Percentiles rank a stretch among this genome's conserved stretches.
Conservation (phyloP, 2,329 filamentous ascomycete genomes). For the Penicillium sp. region DNA sequence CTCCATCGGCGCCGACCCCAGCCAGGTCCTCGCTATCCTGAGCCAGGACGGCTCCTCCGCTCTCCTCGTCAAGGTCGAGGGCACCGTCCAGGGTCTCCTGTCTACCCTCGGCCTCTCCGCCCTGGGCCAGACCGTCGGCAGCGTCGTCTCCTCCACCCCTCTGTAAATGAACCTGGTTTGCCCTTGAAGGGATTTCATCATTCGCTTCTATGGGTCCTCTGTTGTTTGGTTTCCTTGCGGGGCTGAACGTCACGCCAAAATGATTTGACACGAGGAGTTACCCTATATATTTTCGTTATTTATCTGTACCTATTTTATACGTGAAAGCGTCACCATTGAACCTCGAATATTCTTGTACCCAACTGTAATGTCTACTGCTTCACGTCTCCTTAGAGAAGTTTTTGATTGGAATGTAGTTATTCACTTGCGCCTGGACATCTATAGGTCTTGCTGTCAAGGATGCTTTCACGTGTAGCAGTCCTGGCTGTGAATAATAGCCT, state of each 20-base stretch:
- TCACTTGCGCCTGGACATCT: not conserved
- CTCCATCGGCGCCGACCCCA: constrained; percentile 13
- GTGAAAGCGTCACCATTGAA: constrained; percentile 7
- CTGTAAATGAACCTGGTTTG: constrained; percentile 11
- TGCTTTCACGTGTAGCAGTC: constrained; percentile 1
- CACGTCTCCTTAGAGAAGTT: not conserved
- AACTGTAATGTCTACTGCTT: not conserved
- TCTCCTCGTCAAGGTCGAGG: constrained; percentile 17
- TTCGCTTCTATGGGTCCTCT: constrained; percentile 20
- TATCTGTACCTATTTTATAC: constrained; percentile 14
- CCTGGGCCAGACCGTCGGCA: constrained; percentile 13
- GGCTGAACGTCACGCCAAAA: constrained; percentile 9
- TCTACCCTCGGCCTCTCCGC: constrained; percentile 14
- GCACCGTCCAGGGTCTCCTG: constrained; percentile 12
- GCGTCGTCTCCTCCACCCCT: constrained; percentile 8
- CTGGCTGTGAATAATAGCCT: too few relatives aligned
- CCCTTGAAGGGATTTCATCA: constrained; percentile 16
- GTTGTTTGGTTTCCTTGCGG: constrained; percentile 7
- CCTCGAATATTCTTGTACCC: not conserved
- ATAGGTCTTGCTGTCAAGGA: not conserved
- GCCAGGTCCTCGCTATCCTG: constrained; percentile 14
- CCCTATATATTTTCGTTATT: constrained; percentile 13
- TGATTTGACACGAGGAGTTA: constrained; percentile 17
- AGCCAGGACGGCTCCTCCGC: constrained; percentile 10
- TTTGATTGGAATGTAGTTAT: too few relatives aligned